Percentiles rank a stretch among this genome's conserved stretches.
Evolutionary conservation across 768 basidiomycete species (phyloP).

Genomic region (Thelephora aurantiotincta): DNA sequence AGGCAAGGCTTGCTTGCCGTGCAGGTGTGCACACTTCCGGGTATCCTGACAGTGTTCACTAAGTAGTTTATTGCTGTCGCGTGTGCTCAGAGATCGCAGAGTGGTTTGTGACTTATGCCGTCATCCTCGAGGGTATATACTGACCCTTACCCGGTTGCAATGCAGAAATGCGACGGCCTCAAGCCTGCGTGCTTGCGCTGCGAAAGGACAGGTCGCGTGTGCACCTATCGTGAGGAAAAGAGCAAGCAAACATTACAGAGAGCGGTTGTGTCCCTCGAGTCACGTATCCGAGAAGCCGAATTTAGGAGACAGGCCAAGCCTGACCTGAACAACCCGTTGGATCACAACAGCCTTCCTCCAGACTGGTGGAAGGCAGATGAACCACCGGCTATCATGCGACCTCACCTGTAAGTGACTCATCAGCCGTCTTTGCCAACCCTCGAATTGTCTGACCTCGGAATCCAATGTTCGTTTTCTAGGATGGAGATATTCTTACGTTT

Average conservation of each 20-base stretch:
- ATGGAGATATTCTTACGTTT: conserved; percentile 46
- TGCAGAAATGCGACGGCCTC: conserved; percentile 51
- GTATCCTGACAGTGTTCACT: background rate
- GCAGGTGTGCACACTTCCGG: conserved; percentile 1
- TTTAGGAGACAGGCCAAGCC: background rate
- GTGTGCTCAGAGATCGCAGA: background rate
- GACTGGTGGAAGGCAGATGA: conserved; percentile 5
- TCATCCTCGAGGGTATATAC: background rate
- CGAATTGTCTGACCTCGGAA: background rate
- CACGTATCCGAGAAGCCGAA: conserved; percentile 24
- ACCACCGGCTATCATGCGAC: conserved; percentile 2
- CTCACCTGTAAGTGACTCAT: conserved; percentile 6
- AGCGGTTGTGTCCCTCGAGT: conserved; percentile 36
- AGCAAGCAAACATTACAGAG: conserved; percentile 49
- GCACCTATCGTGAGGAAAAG: conserved; percentile 49
- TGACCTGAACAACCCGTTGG: too few species aligned
- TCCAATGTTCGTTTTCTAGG: conserved; percentile 18
- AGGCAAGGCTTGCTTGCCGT: conserved; percentile 1
- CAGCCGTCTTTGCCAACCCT: background rate
- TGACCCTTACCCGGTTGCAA: background rate
- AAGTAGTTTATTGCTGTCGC: background rate
- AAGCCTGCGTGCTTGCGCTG: conserved; percentile 54
- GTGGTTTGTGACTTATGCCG: background rate
- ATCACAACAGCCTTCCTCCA: too few species aligned
- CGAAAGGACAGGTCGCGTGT: conserved; percentile 40